Conservation (phyloP, 345 rosid genomes). For the Linum lewisii region DNA sequence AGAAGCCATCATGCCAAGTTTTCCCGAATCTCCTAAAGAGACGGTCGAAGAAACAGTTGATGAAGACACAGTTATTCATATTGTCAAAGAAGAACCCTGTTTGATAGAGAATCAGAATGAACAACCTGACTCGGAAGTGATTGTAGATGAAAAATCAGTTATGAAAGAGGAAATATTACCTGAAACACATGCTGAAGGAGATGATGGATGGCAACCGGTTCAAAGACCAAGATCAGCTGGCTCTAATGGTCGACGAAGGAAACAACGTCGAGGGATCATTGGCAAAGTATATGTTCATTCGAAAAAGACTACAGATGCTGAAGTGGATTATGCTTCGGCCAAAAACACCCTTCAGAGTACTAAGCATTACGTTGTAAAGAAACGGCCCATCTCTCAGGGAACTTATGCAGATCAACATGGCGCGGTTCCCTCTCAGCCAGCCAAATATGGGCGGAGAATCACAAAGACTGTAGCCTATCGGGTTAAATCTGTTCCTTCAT, state of each 20-base stretch:
- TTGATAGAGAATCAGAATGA: constrained; percentile 30
- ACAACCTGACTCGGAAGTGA: constrained; percentile 37
- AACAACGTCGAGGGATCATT: constrained; percentile 74
- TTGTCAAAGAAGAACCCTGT: constrained; percentile 31
- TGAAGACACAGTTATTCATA: constrained; percentile 36
- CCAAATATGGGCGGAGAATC: constrained; percentile 73
- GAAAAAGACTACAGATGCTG: constrained; percentile 55
- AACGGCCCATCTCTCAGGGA: constrained; percentile 55
- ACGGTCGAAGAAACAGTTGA: constrained; percentile 38
- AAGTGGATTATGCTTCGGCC: constrained; percentile 37
- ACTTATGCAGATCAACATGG: constrained; percentile 47
- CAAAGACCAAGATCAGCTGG: constrained; percentile 84
- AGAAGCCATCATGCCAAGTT: constrained; percentile 26
- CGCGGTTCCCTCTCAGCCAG: constrained; percentile 39
- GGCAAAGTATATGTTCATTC: constrained; percentile 65
- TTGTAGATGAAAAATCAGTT: constrained; percentile 28
- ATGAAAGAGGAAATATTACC: constrained; percentile 22
- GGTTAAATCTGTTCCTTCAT: constrained; percentile 56
- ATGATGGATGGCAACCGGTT: constrained; percentile 95
- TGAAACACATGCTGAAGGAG: constrained; percentile 57
- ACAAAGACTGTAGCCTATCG: constrained; percentile 76
- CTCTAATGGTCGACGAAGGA: constrained; percentile 58
- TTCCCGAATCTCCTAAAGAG: constrained; percentile 38
- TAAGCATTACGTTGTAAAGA: constrained; percentile 57
- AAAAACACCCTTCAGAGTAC: constrained; percentile 47